A percentile compares a stretch with the other conserved stretches of the same genome.
phyloP scores from a whole-genome alignment of 129 eudicot genomes.

The Artemisia argyi region DNA sequence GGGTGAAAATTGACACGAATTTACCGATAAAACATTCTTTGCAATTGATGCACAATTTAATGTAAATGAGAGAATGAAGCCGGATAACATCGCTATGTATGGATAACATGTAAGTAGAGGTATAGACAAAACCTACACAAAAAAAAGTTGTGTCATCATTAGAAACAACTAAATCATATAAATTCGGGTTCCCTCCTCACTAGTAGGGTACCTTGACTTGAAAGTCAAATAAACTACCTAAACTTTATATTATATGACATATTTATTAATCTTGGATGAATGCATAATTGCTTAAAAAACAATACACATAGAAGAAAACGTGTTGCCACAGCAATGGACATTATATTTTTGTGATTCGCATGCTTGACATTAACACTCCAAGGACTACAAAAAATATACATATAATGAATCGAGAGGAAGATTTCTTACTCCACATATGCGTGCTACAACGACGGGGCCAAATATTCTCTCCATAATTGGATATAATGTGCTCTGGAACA shows the following conservation, averaged over 20 bases:
- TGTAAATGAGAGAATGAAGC: constrained; percentile 49
- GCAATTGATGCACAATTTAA: constrained; percentile 63
- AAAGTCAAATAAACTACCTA: background rate
- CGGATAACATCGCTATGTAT: constrained; percentile 78
- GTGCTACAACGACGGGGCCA: constrained; percentile 61
- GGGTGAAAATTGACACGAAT: constrained; percentile 1
- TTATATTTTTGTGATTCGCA: background rate
- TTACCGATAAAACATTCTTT: constrained; percentile 76
- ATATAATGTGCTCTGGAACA: constrained; percentile 63
- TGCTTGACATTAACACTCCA: constrained; percentile 14
- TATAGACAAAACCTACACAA: constrained; percentile 58
- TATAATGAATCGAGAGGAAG: too few relatives aligned
- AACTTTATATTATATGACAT: background rate
- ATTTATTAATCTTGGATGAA: background rate
- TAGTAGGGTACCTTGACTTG: constrained; percentile 1
- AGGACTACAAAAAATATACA: background rate
- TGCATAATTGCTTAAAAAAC: background rate
- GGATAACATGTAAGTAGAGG: constrained; percentile 73
- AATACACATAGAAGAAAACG: too few relatives aligned
- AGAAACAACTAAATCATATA: constrained; percentile 2
- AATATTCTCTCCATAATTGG: constrained; percentile 51
- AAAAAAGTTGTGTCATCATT: background rate
- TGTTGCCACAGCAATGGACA: too few relatives aligned
- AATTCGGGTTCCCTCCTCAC: background rate
- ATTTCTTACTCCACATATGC: constrained; percentile 67